Conservation (phyloP, 2,329 filamentous ascomycete species). For the Cladosporium halotolerans region DNA sequence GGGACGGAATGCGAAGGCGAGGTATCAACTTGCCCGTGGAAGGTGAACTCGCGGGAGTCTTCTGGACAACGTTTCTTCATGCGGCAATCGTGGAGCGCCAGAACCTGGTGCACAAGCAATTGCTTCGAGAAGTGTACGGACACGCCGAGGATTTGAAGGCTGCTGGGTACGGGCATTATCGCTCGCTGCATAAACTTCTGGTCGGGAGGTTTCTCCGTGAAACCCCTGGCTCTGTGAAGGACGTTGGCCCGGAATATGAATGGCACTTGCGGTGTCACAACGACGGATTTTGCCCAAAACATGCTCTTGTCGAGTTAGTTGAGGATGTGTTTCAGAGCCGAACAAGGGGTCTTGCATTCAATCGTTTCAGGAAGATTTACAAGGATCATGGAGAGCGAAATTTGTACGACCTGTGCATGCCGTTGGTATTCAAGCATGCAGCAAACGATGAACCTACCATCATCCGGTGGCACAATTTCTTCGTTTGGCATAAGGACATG, state of each 20-base stretch:
- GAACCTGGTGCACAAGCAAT: neutral
- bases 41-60: slow-evolving; percentile 33
- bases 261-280: slow-evolving; percentile 32
- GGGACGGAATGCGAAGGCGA: slow-evolving; percentile 34
- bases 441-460: slow-evolving; percentile 21
- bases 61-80: slow-evolving; percentile 44
- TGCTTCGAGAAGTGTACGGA: slow-evolving; percentile 33
- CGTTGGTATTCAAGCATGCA: slow-evolving; percentile 25
- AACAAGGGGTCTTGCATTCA: slow-evolving; percentile 10
- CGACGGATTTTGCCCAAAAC: slow-evolving; percentile 28
- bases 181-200: slow-evolving; percentile 39
- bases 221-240: slow-evolving; percentile 13
- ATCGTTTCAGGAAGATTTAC: slow-evolving; percentile 33
- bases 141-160: slow-evolving; percentile 39
- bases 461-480: slow-evolving; percentile 36
- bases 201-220: slow-evolving; percentile 36
- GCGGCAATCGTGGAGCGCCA: slow-evolving; percentile 11
- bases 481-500: slow-evolving; percentile 30
- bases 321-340: slow-evolving; percentile 17
- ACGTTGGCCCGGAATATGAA: slow-evolving; percentile 18
- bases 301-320: slow-evolving; percentile 19
- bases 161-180: slow-evolving; percentile 31
- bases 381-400: slow-evolving; percentile 29
- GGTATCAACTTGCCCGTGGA: slow-evolving; percentile 35
- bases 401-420: slow-evolving; percentile 39